These are phyloP conservation scores for Globisporangium sylvaticum DNA, from an alignment of 352 stramenopile genomes.

Conservation along the genomic window DNA sequence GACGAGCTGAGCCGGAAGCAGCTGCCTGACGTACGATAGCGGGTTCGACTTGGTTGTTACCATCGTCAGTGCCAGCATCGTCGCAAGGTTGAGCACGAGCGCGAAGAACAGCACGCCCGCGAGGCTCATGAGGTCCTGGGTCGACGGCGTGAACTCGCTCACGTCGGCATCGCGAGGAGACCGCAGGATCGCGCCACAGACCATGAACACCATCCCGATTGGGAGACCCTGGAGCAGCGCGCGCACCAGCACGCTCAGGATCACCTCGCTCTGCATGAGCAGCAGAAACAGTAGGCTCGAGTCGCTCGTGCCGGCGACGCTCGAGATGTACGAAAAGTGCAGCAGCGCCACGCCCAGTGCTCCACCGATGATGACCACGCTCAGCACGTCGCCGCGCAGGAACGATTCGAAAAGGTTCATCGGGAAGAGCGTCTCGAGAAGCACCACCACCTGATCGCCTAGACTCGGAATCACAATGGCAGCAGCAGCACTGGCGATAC, in stretches of 20 bases:
- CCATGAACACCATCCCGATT: slow-evolving; percentile 39
- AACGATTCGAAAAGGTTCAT: slow-evolving; percentile 24
- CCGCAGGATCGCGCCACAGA: slow-evolving; percentile 37
- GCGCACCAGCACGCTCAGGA: slow-evolving; percentile 35
- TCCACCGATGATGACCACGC: slow-evolving; percentile 29
- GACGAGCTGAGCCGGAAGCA: slow-evolving; percentile 47
- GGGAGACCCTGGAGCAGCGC: slow-evolving; percentile 37
- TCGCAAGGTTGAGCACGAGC: slow-evolving; percentile 35
- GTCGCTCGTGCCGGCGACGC: slow-evolving; percentile 12
- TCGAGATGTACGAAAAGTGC: slow-evolving; percentile 17
- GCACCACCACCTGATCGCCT: slow-evolving; percentile 23
- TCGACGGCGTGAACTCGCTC: slow-evolving; percentile 13
- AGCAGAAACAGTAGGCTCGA: slow-evolving; percentile 48
- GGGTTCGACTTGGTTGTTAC: slow-evolving; percentile 46
- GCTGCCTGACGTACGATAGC: slow-evolving; percentile 37
- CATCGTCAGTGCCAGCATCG: slow-evolving; percentile 31
- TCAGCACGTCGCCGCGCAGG: slow-evolving; percentile 31
- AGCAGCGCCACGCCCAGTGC: slow-evolving; percentile 29
- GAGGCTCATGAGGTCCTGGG: slow-evolving; percentile 34
- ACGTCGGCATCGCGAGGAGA: slow-evolving; percentile 11
- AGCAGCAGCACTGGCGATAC: slow-evolving; percentile 12
- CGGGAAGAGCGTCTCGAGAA: slow-evolving; percentile 32
- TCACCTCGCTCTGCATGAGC: slow-evolving; percentile 35
- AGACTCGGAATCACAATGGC: slow-evolving; percentile 17
- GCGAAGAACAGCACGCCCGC: slow-evolving; percentile 43